phyloP scores from a whole-genome alignment of 148 eudicot genomes.

The Rheum nobile region DNA sequence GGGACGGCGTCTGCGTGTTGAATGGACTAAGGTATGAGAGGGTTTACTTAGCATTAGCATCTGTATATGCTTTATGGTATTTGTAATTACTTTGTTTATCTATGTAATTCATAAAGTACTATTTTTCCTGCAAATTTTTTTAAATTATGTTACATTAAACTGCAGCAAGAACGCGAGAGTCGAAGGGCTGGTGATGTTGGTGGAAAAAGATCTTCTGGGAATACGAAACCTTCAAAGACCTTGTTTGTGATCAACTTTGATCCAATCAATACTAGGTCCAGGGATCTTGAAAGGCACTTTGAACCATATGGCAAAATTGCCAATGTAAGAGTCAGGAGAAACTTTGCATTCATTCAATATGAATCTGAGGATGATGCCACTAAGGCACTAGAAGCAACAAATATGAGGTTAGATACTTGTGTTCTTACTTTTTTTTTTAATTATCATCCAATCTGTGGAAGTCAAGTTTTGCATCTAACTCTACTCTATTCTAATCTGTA shows the following conservation, averaged over 20 bases:
- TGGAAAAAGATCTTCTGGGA: conserved; percentile 46
- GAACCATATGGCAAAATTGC: conserved; percentile 58
- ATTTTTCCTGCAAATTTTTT: neutral
- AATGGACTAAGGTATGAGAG: conserved; percentile 70
- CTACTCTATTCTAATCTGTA: conserved; percentile 11
- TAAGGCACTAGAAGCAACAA: conserved; percentile 57
- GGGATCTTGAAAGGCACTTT: conserved; percentile 74
- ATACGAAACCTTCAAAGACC: conserved; percentile 64
- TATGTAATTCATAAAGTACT: neutral
- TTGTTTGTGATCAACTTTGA: conserved; percentile 78
- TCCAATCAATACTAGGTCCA: conserved; percentile 47
- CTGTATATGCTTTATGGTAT: neutral
- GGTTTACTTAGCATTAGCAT: too few species aligned
- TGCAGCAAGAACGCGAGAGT: conserved; percentile 77
- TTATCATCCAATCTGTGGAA: neutral
- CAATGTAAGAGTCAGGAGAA: conserved; percentile 60
- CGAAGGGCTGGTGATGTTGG: conserved; percentile 41
- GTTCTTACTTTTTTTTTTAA: conserved; percentile 2
- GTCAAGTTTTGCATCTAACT: neutral
- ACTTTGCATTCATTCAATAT: conserved; percentile 66
- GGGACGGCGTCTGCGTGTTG: conserved; percentile 72
- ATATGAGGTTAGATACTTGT: conserved; percentile 39
- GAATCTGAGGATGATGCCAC: conserved; percentile 77
- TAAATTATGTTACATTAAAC: neutral
- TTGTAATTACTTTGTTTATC: neutral